Evolutionary conservation across 208 protist genomes (phyloP).

Genomic region (Trypanosoma cruzi): DNA sequence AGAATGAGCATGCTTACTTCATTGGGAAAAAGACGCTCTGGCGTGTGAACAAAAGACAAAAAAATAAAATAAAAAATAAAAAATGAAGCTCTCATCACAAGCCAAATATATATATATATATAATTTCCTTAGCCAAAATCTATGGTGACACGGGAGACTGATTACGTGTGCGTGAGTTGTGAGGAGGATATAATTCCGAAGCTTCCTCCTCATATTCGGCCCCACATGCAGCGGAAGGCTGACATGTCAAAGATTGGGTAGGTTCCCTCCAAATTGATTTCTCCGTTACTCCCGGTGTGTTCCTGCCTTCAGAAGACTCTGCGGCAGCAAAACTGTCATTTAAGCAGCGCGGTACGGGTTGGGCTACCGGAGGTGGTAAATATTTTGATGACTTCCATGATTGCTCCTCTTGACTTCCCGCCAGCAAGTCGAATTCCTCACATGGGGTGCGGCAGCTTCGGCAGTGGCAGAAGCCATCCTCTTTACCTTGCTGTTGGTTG

Average conservation of each 20-base stretch:
- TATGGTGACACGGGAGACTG: slow-evolving; percentile 34
- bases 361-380: not conserved
- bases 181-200: slow-evolving; percentile 6
- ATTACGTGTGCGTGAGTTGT: slow-evolving; percentile 28
- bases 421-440: not conserved
- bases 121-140: not conserved
- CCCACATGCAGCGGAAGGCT: not conserved
- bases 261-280: not conserved
- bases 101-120: not conserved
- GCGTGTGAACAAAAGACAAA: not conserved
- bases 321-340: slow-evolving; percentile 42
- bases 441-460: slow-evolving; percentile 12
- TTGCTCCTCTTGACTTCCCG: not conserved
- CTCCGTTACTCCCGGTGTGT: not conserved
- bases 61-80: no score
- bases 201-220: slow-evolving; percentile 1
- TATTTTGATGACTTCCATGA: not conserved
- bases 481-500: not conserved
- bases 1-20: no score
- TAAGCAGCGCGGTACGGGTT: slow-evolving; percentile 32
- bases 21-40: no score
- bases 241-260: not conserved
- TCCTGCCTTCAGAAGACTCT: not conserved
- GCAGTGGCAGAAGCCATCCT: slow-evolving; percentile 4
- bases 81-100: not conserved